Conservation (phyloP, 306 rosid genomes). For the Hylodesmum podocarpum region DNA sequence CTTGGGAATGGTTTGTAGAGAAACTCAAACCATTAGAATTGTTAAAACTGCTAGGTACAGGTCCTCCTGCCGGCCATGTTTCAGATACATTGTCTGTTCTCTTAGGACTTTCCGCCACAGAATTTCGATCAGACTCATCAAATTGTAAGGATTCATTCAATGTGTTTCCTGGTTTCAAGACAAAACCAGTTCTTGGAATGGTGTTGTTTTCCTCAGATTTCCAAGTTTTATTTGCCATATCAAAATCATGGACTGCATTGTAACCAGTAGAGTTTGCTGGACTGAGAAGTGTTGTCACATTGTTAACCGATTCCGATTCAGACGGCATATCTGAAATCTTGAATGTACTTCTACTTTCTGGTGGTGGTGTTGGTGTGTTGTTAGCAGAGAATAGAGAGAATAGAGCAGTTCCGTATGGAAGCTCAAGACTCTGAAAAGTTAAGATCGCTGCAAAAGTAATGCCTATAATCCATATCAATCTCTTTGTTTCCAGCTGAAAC, state of each 20-base stretch:
- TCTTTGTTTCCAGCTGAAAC: slow-evolving; percentile 57
- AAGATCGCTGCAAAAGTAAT: slow-evolving; percentile 53
- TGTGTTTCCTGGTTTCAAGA: slow-evolving; percentile 27
- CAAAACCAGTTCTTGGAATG: slow-evolving; percentile 15
- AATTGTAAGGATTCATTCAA: slow-evolving; percentile 33
- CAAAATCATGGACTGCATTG: slow-evolving; percentile 4
- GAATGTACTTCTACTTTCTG: slow-evolving; percentile 28
- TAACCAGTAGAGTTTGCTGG: slow-evolving; percentile 21
- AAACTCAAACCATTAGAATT: slow-evolving; percentile 20
- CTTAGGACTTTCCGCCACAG: not conserved
- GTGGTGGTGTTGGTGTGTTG: slow-evolving; percentile 27
- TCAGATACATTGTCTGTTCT: slow-evolving; percentile 21
- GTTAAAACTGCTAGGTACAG: slow-evolving; percentile 6
- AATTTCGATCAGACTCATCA: slow-evolving; percentile 33
- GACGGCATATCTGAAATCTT: slow-evolving; percentile 28
- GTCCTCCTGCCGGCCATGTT: slow-evolving; percentile 9
- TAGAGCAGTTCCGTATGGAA: slow-evolving; percentile 50
- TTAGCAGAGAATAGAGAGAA: slow-evolving; percentile 41
- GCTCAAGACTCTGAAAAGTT: slow-evolving; percentile 53
- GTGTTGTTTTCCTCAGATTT: slow-evolving; percentile 5
- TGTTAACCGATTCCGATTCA: slow-evolving; percentile 17
- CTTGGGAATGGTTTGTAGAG: slow-evolving; percentile 25
- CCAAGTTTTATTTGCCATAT: slow-evolving; percentile 34
- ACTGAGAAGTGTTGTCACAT: slow-evolving; percentile 29
- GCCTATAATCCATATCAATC: slow-evolving; percentile 57